phyloP scores from a whole-genome alignment of 1,139 yeast species.

The Diutina neorugosa region DNA sequence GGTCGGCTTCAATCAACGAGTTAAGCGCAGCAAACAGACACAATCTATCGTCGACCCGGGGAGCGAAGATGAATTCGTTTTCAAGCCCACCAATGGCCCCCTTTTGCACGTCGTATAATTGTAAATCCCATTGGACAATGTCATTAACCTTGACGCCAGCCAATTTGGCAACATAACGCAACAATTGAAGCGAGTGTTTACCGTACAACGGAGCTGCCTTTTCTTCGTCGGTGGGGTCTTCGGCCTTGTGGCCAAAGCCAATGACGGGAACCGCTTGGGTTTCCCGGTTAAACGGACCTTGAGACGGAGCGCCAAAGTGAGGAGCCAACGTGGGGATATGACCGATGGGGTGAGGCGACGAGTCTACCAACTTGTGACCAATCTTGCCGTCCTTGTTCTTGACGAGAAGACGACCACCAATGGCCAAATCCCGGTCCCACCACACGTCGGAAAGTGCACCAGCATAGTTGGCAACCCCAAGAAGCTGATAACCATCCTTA shows the following conservation, averaged over 20 bases:
- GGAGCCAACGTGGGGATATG: constrained; percentile 56
- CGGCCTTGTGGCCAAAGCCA: constrained; percentile 28
- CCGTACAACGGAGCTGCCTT: constrained; percentile 48
- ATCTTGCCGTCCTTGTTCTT: constrained; percentile 22
- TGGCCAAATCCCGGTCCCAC: constrained; percentile 8
- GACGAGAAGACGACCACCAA: constrained; percentile 48
- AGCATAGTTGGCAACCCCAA: constrained; percentile 1
- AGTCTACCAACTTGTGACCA: constrained; percentile 34
- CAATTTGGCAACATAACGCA: constrained; percentile 42
- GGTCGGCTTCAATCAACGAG: constrained; percentile 33
- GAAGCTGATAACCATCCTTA: background rate
- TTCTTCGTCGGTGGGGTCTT: constrained; percentile 42
- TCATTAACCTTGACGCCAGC: constrained; percentile 38
- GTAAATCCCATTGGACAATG: constrained; percentile 47
- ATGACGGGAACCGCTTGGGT: constrained; percentile 53
- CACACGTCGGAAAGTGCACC: background rate
- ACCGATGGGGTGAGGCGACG: constrained; percentile 53
- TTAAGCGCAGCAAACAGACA: constrained; percentile 50
- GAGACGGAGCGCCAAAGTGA: constrained; percentile 44
- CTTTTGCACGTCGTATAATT: constrained; percentile 51
- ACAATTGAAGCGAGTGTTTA: constrained; percentile 41
- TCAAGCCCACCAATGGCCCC: constrained; percentile 51
- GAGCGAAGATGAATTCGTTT: constrained; percentile 51
- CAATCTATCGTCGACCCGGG: constrained; percentile 55
- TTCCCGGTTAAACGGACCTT: constrained; percentile 45